phyloP scores from a whole-genome alignment of 2,329 filamentous ascomycete genomes.

The Phialophora chinensis region DNA sequence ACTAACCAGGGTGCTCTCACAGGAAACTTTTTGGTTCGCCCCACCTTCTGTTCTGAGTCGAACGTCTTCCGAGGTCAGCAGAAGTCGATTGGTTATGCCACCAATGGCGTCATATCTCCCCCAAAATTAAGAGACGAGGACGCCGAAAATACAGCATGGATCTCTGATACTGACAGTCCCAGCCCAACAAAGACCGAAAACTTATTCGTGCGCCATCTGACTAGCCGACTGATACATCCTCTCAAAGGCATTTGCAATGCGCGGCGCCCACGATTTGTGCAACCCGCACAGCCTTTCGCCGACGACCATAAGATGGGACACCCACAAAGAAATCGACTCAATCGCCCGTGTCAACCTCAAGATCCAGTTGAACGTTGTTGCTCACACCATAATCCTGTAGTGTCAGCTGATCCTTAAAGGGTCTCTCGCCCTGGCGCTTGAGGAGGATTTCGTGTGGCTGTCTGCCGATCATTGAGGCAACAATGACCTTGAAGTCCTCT shows the following conservation, averaged over 20 bases:
- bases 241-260: neutral
- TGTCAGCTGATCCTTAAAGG: conserved; percentile 89
- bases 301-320: neutral
- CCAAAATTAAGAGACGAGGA: neutral
- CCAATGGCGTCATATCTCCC: conserved; percentile 22
- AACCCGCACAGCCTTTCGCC: neutral
- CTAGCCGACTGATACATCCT: neutral
- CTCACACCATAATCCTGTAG: conserved; percentile 93
- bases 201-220: neutral
- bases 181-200: neutral
- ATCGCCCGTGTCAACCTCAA: conserved; percentile 58
- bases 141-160: neutral
- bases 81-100: neutral
- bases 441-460: conserved; percentile 90
- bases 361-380: conserved; percentile 73
- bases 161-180: neutral
- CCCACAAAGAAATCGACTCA: conserved; percentile 35
- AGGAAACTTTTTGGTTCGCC: conserved; percentile 34
- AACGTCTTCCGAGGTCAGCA: conserved; percentile 21
- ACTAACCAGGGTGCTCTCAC: neutral
- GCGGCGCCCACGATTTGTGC: neutral
- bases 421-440: conserved; percentile 87
- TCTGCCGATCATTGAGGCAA: conserved; percentile 85
- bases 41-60: conserved; percentile 28
- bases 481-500: conserved; percentile 86